phyloP scores from a whole-genome alignment of 177 flowering plant species.

The Vitis hybrid region DNA sequence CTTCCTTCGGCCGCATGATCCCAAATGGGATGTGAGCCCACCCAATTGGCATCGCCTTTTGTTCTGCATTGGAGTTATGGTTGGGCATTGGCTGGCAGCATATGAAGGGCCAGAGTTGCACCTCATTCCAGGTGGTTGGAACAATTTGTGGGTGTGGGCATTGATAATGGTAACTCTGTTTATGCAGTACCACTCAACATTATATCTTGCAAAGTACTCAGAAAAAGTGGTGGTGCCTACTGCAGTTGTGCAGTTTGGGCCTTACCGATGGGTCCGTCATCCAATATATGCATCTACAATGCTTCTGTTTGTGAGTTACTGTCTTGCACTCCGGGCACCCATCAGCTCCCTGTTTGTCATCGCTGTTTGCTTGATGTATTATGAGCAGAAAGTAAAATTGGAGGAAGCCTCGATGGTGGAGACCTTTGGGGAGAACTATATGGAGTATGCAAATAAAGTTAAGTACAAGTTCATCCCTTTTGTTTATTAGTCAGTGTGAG shows the following conservation, averaged over 20 bases:
- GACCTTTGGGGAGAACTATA: conserved; percentile 64
- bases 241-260: conserved; percentile 86
- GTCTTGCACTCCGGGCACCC: conserved; percentile 71
- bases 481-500: conserved; percentile 47
- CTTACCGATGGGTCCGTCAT: conserved; percentile 88
- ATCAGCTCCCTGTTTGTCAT: conserved; percentile 51
- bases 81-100: conserved; percentile 83
- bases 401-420: conserved; percentile 81
- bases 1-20: conserved; percentile 56
- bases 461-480: conserved; percentile 80
- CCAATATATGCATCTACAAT: conserved; percentile 79
- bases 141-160: conserved; percentile 57
- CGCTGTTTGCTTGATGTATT: conserved; percentile 62
- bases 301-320: conserved; percentile 68
- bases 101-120: conserved; percentile 85
- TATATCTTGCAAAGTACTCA: conserved; percentile 80
- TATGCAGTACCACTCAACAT: conserved; percentile 67
- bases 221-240: conserved; percentile 87
- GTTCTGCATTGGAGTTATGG: conserved; percentile 61
- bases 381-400: conserved; percentile 64
- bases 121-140: conserved; percentile 69
- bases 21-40: conserved; percentile 60
- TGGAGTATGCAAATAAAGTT: conserved; percentile 63
- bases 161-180: conserved; percentile 54
- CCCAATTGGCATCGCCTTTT: conserved; percentile 38